A percentile compares a stretch with the other conserved stretches of the same genome.
These are phyloP conservation scores for Cytospora piceae DNA, from an alignment of 2,329 filamentous ascomycete species.

Conservation along the genomic window DNA sequence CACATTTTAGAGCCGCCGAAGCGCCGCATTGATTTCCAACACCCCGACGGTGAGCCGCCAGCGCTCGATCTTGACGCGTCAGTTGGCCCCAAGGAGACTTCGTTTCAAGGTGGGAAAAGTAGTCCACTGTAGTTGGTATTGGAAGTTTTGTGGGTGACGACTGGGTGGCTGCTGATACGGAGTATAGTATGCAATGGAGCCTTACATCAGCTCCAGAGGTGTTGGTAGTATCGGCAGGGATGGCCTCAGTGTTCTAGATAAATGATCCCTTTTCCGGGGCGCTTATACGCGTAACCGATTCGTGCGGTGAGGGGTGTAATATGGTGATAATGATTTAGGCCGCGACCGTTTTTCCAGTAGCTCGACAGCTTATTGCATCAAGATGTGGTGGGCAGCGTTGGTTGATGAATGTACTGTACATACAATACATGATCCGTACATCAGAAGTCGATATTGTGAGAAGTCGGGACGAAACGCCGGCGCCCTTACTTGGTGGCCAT, in stretches of 20 bases:
- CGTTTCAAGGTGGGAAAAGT: not conserved
- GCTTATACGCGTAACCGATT: constrained; percentile 27
- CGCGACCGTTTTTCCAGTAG: constrained; percentile 10
- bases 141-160: constrained; percentile 13
- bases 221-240: not conserved
- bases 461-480: constrained; percentile 3
- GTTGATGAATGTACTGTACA: not conserved
- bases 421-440: not conserved
- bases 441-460: constrained; percentile 11
- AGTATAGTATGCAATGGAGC: not conserved
- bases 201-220: not conserved
- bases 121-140: not conserved
- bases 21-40: constrained; percentile 24
- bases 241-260: not conserved
- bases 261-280: not conserved
- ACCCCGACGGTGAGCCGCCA: constrained; percentile 20
- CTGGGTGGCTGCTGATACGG: constrained; percentile 9
- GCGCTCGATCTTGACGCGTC: constrained; percentile 22
- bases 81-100: constrained; percentile 13
- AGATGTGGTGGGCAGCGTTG: not conserved
- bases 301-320: constrained; percentile 15
- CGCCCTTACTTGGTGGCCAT: not conserved
- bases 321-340: constrained; percentile 16
- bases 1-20: constrained; percentile 30
- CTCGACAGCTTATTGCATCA: not conserved